Evolutionary conservation across 2,329 filamentous ascomycete genomes (phyloP).

Genomic region (Neoarthrinium moseri): DNA sequence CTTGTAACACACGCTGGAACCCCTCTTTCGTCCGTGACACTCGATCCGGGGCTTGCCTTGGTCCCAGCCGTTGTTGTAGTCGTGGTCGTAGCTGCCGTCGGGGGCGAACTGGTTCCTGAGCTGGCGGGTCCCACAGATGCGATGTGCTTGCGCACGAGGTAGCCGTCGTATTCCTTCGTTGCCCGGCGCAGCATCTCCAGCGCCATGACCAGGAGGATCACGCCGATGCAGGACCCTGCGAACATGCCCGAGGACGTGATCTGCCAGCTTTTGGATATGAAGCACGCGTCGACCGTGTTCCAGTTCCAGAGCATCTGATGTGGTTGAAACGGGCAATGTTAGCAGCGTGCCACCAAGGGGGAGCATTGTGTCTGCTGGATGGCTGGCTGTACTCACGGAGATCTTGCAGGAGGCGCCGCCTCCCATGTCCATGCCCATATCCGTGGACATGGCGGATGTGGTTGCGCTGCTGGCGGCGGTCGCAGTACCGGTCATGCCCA

Average conservation of each 20-base stretch:
- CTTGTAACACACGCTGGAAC: too few relatives aligned
- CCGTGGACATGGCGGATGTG: constrained; percentile 10
- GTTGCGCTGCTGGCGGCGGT: not conserved
- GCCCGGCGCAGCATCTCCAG: constrained; percentile 73
- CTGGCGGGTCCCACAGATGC: not conserved
- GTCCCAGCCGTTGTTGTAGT: too few relatives aligned
- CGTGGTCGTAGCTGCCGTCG: too few relatives aligned
- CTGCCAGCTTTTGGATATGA: constrained; percentile 71
- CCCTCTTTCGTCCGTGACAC: not conserved
- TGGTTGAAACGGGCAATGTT: too few relatives aligned
- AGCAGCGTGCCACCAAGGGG: too few relatives aligned
- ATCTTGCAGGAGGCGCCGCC: constrained; percentile 16
- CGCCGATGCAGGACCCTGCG: constrained; percentile 76
- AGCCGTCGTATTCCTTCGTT: constrained; percentile 69
- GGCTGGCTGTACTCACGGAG: constrained; percentile 16
- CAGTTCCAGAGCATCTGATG: constrained; percentile 78
- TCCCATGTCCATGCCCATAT: constrained; percentile 5
- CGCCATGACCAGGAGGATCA: constrained; percentile 68
- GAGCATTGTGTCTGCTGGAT: not conserved
- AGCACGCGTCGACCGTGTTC: constrained; percentile 71
- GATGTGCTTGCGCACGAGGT: constrained; percentile 45
- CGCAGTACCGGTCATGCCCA: not conserved
- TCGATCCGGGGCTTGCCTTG: not conserved
- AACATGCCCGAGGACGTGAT: constrained; percentile 70
- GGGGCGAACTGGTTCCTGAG: not conserved